Evolutionary conservation across 2,329 filamentous ascomycete species (phyloP), one percentile per base, ranked within the genome.

Genomic region (Pyrenophora tritici-repentis): DNA sequence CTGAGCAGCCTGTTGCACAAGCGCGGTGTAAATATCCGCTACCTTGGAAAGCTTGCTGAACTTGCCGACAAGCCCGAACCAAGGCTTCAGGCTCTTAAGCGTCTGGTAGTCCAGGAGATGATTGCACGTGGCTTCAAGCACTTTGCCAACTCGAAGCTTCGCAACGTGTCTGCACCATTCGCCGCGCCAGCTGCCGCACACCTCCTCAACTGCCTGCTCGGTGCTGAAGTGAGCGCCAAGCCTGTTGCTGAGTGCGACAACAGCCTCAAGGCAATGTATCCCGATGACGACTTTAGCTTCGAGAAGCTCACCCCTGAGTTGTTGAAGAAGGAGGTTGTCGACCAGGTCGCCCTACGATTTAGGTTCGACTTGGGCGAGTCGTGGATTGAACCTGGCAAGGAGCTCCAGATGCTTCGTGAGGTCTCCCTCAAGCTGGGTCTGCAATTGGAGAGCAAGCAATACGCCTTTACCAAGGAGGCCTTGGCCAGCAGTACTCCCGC

Each of bases 101-200:
- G 86, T 49, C 83, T 99, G 32, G 84, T 88, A 55, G 75, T 90
- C 35, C 93, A 96, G 71, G 94, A 99, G 75, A 97, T 97, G 88
- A 83, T 97, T 59, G 83, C 90, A n/a, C 86, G 94, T 78, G 86
- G 89, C 4, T 97, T 97, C 83, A 99, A 99, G 83, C 93, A 99
- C 75, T 81, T 94, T 57, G 83, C 88, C 50, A 87, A 90, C 72
- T 83, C 83, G 63, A 89, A 95, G 72, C 80, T 99, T 55, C 87
- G 88, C 58, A 85, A 89, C 56, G 76, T 97, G 16, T 90, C 94
- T 17, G 82, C 88, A 57, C 86, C 90, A 12, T 87, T 97, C 56
- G 86, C 88, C n/a, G 83, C 90, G 41, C 80, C 89, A 53, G 93
- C 89, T 71, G 78, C 93, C 54, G 81, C 92, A 6, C 94, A 99